Conservation (phyloP, 202 grass and related monocot species). For the Thinopyrum obtusiflorum region DNA sequence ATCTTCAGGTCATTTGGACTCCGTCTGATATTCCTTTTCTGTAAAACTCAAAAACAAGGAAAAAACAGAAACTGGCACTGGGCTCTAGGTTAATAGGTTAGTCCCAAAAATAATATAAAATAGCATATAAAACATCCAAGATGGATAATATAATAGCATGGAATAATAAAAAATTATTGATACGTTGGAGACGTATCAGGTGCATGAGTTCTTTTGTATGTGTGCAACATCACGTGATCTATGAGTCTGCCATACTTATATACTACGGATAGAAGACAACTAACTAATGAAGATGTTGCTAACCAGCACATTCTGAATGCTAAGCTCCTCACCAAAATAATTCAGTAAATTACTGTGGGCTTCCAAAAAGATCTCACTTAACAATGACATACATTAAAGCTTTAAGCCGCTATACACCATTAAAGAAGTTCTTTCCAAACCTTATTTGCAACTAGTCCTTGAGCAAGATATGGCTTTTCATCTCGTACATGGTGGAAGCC, state of each 20-base stretch:
- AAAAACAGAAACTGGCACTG: too few species aligned
- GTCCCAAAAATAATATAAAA: too few species aligned
- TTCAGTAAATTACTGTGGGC: background rate
- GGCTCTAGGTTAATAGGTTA: too few species aligned
- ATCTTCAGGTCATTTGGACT: too few species aligned
- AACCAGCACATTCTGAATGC: background rate
- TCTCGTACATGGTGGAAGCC: slow-evolving; percentile 86
- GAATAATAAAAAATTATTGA: too few species aligned
- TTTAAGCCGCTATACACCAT: slow-evolving; percentile 12
- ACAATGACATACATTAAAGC: background rate
- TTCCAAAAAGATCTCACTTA: background rate
- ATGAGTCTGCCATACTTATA: background rate
- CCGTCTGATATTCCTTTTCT: too few species aligned
- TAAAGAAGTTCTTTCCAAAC: slow-evolving; percentile 29
- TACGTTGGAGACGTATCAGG: too few species aligned
- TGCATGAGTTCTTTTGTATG: background rate
- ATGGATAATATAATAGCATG: too few species aligned
- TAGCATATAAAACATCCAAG: too few species aligned
- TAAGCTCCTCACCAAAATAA: background rate
- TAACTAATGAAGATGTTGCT: background rate
- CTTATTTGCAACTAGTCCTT: slow-evolving; percentile 96
- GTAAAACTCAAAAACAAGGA: too few species aligned
- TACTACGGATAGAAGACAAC: background rate
- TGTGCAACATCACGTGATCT: background rate
- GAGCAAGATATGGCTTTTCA: slow-evolving; percentile 87